Base-by-base conservation (phyloP, 768 basidiomycete species). In the Serendipita sp. region DNA sequence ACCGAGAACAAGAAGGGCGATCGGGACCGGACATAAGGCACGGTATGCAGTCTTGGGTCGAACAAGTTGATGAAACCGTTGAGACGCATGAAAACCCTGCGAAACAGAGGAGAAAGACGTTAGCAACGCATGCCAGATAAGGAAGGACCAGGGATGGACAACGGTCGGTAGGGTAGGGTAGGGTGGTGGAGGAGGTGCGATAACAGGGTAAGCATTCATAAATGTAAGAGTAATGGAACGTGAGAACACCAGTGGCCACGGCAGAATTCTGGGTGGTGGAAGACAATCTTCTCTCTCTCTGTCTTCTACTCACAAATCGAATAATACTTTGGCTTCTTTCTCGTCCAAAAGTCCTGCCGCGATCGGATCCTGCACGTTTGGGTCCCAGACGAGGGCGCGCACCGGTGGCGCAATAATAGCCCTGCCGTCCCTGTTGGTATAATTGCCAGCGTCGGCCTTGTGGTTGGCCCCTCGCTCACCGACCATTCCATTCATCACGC, bases 61-160 rank as follows among this genome's bases (percentile, higher is more conserved):
- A 94, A 91, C 36, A 93, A 78, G 71, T 88, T 89, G 75, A 92
- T 84, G 73, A 92, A 91, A 11, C 91, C 89, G 72, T 93, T 93
- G 63, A 93, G 80, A 66, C 89, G 87, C 64, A 88, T 71, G 75
- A 88, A 91, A 71, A 92, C 80, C 68, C 68, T 68, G 18, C 2
- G 15, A 28, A n/a, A 52, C n/a, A 58, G 58, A 41, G 41, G 13
- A 41, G 13, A 41, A 63, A 18, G 8, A n/a, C 16, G 30, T 44
- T 28, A 44, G 4, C 13, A 32, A 34, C 16, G 44, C 41, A 36
- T 16, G 34, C 10, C 18, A 35, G 13, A 66, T 1, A 45, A 34
- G 30, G n/a, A 44, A 23, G 48, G 36, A 56, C 47, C 38, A 54
- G 41, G 23, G 34, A 18, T 34, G 35, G 10, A 16, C 11, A 30